Base-by-base conservation (phyloP, 495 filamentous ascomycete species). In the Thozetella sp. region DNA sequence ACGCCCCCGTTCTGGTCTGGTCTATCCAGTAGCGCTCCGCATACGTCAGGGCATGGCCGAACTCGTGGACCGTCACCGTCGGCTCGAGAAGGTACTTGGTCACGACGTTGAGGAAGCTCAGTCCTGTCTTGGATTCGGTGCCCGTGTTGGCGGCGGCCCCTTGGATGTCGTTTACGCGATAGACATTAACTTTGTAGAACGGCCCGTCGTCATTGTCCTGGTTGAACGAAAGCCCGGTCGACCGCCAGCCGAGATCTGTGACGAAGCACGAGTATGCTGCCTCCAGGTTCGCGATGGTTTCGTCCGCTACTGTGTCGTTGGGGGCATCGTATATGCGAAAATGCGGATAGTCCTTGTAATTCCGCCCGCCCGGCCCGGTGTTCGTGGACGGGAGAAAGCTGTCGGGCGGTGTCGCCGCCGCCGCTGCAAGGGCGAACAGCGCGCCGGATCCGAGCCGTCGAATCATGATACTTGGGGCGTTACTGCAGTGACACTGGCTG, bases 161-260 rank as follows among this genome's bases (percentile, higher is more conserved):
- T 19, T 70, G 61, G 17, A 79, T 60, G 23, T 55, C 51, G 3
- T 66, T 67, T 19, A 76, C 69, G 3, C 68, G 62, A 62, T 80
- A 80, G 53, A 80, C 63, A 59, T 80, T 80, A 61, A 76, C 65
- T 57, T 80, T 80, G 54, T 76, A 74, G 60, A 63, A 80, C 1
- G 75, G 71, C 2, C 73, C 73, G 34, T 67, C 59, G 37, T 76
- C 69, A 40, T 62, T 60, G 0, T 68, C 70, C 40, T 67, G 68
- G 34, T 71, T 72, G 59, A 70, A 77, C n/a, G 63, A 68, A 2
- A 79, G 63, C 12, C 76, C 75, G 2, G 77, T 70, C 1, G 69
- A 74, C 13, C 76, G 72, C 76, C 77, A 79, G 27, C 72, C 70
- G 2, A 78, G 65, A 19, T 63, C 61, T 11, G 58, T 63, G n/a